These are phyloP conservation scores for Aspergillus sergii DNA, from an alignment of 2,329 filamentous ascomycete genomes.

Conservation along the genomic window DNA sequence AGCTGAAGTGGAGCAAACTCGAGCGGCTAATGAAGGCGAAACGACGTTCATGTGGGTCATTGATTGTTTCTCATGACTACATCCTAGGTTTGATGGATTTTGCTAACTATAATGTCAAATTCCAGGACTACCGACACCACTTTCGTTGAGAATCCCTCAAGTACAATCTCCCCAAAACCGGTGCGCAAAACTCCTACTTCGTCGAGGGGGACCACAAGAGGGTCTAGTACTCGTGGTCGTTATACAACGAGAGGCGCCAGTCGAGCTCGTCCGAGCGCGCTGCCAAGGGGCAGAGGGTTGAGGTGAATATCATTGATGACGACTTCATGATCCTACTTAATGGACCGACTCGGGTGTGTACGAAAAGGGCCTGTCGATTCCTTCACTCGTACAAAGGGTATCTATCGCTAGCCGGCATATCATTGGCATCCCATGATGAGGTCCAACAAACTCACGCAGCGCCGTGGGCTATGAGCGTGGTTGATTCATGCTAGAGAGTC, in stretches of 20 bases:
- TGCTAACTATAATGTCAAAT: conserved; percentile 6
- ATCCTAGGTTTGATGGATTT: conserved; percentile 7
- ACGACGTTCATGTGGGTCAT: conserved; percentile 77
- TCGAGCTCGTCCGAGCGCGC: conserved; percentile 39
- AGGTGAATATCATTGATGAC: conserved; percentile 31
- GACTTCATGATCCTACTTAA: background rate
- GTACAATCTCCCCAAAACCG: conserved; percentile 50
- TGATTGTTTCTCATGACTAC: background rate
- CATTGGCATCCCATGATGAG: background rate
- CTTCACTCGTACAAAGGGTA: background rate
- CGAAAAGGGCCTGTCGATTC: background rate
- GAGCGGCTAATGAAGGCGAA: conserved; percentile 60
- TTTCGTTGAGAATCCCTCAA: conserved; percentile 81
- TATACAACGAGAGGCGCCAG: conserved; percentile 42
- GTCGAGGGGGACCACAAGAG: conserved; percentile 25
- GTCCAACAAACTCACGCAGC: background rate
- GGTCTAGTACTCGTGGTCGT: conserved; percentile 32
- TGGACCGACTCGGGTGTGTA: background rate
- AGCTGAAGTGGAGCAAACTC: conserved; percentile 34
- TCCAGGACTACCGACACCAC: conserved; percentile 84
- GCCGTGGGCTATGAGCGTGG: background rate
- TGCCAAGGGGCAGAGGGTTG: conserved; percentile 43
- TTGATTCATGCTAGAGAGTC: background rate
- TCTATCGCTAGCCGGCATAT: background rate
- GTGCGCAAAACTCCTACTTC: conserved; percentile 35